Base-by-base conservation (phyloP, 441 rosid species). In the Sinapis alba region DNA sequence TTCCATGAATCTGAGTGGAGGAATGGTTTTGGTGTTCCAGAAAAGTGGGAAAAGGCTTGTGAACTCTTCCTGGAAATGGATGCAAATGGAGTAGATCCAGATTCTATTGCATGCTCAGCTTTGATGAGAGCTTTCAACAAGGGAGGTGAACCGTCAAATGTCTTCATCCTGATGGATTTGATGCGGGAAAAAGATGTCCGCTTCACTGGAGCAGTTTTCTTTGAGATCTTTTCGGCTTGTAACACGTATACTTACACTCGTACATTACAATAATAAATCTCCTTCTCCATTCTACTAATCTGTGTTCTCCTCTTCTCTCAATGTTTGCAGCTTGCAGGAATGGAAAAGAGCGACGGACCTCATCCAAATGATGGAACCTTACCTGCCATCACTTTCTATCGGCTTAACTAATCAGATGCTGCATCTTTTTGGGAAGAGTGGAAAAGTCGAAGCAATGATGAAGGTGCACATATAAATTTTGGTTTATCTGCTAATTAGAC, bases 111-210 rank as follows among this genome's bases (percentile, higher is more conserved):
- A 18, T 88, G 88, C 73, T 88, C 98, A 15, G 96, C 90, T 32
- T 76, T 92, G 78, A 92, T 94, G 98, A 89, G 89, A 85, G 91
- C 96, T 80, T 92, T 90, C 72, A 94, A 92, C 79, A 89, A 86
- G 78, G 89, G 89, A 80, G 94, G 87, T 27, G 82, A 82, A 61
- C 89, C 97, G 3, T 84, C 90, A 13, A 88, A 89, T 85, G 96
- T 92, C 68, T 87, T 92, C 71, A 59, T 75, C 74, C 72, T 92
- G 60, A 90, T 88, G 64, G 89, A 88, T 54, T 82, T 81, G 61
- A 88, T 92, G 96, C 84, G 76, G 72, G 94, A 89, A 74, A 90
- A 78, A 78, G 84, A 85, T 24, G 78, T 92, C 57, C 84, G 91
- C 69, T 85, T 90, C 62, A 80, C 45, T 24, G 96, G 90, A 71